Base-by-base conservation (phyloP, 2,329 filamentous ascomycete genomes). In the Fusarium gaditjirri region DNA sequence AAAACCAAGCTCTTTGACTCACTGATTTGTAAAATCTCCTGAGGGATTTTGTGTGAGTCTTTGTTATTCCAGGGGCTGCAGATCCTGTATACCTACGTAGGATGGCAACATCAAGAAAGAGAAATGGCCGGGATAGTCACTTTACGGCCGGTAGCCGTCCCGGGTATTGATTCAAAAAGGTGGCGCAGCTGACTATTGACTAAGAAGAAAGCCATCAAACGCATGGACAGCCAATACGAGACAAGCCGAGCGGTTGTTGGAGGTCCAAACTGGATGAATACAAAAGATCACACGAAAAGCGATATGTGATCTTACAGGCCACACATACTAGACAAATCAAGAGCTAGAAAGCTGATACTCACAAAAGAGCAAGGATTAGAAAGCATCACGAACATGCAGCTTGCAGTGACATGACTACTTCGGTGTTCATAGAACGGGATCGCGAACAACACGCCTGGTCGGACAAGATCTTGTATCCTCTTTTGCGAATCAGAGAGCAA, bases 281-380 rank as follows among this genome's bases (percentile, higher is more conserved):
- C 35, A 53, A 53, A 25, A 29, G 29, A n/a, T 16, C 33, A 41
- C 10, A 27, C 25, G 38, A 73, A 68, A 75, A 71, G 69, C 55
- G 72, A 71, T 54, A 49, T 52, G 21, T 54, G 46, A 44, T 52
- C 21, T 52, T 19, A 25, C 19, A 35, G 27, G 14, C 52, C 38
- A 53, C 44, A 36, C 11, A 38, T 47, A 62, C 50, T 43, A 39
- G 33, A n/a, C 17, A 35, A 56, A 13, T 29, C 31, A 49, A 33
- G 31, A 62, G 54, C 36, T 44, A 35, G 19, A 47, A 41, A 52
- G 17, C 23, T 9, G 23, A 41, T 19, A 41, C 14, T 31, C 9
- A 10, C 23, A 27, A 33, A 56, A 25, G 10, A 38, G 36, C 17
- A 61, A 36, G 36, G 11, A 25, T 52, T 33, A 16, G 16, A 25